Evolutionary conservation across 2,329 filamentous ascomycete genomes (phyloP).

Genomic region (Phialophora tarda): DNA sequence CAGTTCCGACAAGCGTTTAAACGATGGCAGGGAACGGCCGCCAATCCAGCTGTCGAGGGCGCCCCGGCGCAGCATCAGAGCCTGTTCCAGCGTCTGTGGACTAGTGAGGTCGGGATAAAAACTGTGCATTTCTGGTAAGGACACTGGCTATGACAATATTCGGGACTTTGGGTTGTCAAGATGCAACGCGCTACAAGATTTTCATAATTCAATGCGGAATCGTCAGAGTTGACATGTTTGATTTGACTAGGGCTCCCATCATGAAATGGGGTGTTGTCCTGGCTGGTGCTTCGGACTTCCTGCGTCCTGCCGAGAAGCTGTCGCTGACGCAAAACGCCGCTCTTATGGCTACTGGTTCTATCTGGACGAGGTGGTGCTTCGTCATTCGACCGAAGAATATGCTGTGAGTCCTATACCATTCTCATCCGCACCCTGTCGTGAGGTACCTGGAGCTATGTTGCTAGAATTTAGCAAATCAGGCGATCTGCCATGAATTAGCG

Average conservation of each 20-base stretch:
- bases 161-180: not conserved
- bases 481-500: not conserved
- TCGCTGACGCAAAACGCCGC: constrained; percentile 91
- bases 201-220: not conserved
- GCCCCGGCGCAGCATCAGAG: constrained; percentile 51
- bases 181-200: not conserved
- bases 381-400: constrained; percentile 94
- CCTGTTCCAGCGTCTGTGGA: constrained; percentile 77
- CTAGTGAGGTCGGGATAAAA: constrained; percentile 80
- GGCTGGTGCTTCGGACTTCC: constrained; percentile 88
- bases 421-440: not conserved
- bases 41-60: constrained; percentile 51
- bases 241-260: constrained; percentile 74
- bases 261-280: constrained; percentile 98
- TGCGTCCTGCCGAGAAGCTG: constrained; percentile 88
- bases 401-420: constrained; percentile 64
- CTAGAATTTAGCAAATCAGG: not conserved
- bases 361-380: constrained; percentile 99
- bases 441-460: not conserved
- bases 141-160: constrained; percentile 23
- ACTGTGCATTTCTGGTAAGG: constrained; percentile 97
- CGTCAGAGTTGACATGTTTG: constrained; percentile 14
- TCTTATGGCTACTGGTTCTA: constrained; percentile 85
- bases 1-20: constrained; percentile 58
- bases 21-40: constrained; percentile 74